Conservation (phyloP, 202 grass and related monocot species). For the Thinopyrum obtusiflorum region DNA sequence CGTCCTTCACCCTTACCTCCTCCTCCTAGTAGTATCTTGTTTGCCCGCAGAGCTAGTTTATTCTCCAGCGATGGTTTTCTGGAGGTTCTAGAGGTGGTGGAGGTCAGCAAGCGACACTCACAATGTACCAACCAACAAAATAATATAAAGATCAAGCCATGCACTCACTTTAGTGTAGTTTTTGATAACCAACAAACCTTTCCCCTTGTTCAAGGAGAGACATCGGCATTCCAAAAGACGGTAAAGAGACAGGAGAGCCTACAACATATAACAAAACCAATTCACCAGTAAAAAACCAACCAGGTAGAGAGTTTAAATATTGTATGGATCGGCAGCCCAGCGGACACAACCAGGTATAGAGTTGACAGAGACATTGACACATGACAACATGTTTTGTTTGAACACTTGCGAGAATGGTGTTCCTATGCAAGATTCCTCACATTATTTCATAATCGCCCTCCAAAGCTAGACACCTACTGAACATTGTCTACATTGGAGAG, state of each 20-base stretch:
- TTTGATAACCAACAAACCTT: neutral
- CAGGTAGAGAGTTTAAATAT: neutral
- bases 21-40: too few species aligned
- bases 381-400: slow-evolving; percentile 23
- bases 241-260: neutral
- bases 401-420: neutral
- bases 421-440: neutral
- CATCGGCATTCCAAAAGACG: neutral
- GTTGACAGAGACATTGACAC: neutral
- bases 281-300: neutral
- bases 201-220: neutral
- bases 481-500: slow-evolving; percentile 35
- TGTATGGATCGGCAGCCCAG: neutral
- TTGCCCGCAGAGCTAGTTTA: too few species aligned
- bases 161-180: neutral
- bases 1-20: too few species aligned
- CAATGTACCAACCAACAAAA: too few species aligned
- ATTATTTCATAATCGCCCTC: slow-evolving; percentile 18
- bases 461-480: slow-evolving; percentile 12
- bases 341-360: neutral
- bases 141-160: too few species aligned
- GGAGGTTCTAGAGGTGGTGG: too few species aligned
- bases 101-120: too few species aligned
- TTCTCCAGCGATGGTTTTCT: too few species aligned
- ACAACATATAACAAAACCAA: neutral